Conservation (phyloP, 2,329 filamentous ascomycete species). For the Coniochaeta sp. region DNA sequence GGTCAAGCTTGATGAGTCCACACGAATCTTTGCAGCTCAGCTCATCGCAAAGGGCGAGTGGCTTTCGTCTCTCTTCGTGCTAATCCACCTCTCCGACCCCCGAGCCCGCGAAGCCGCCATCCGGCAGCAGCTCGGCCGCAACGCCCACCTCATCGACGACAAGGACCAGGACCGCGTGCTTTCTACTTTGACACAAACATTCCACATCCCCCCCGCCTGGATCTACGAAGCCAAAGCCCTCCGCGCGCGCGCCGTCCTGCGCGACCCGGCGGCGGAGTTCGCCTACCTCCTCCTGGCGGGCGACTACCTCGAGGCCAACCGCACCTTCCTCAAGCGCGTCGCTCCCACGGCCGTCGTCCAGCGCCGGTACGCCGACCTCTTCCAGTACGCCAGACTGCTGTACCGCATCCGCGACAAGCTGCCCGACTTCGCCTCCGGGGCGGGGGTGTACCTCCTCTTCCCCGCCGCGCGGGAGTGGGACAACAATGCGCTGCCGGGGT, state of each 20-base stretch:
- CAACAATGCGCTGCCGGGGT: constrained; percentile 30
- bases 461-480: constrained; percentile 30
- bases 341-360: constrained; percentile 78
- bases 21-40: constrained; percentile 57
- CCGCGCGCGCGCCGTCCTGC: constrained; percentile 66
- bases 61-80: constrained; percentile 66
- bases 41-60: constrained; percentile 59
- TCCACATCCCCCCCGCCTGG: constrained; percentile 70
- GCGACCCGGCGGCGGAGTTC: constrained; percentile 65
- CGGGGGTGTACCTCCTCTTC: constrained; percentile 67
- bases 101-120: constrained; percentile 58
- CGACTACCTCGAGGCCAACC: constrained; percentile 74
- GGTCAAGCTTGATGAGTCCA: constrained; percentile 59
- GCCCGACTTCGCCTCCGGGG: constrained; percentile 69
- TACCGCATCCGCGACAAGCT: constrained; percentile 63
- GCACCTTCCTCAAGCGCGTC: constrained; percentile 71
- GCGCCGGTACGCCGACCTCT: constrained; percentile 66
- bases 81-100: constrained; percentile 64
- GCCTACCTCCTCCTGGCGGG: constrained; percentile 72
- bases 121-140: constrained; percentile 66
- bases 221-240: constrained; percentile 83
- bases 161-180: constrained; percentile 46
- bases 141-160: constrained; percentile 59
- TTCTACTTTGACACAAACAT: constrained; percentile 49
- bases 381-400: constrained; percentile 48